phyloP scores from a whole-genome alignment of 306 rosid species.

The Clitoria ternatea region DNA sequence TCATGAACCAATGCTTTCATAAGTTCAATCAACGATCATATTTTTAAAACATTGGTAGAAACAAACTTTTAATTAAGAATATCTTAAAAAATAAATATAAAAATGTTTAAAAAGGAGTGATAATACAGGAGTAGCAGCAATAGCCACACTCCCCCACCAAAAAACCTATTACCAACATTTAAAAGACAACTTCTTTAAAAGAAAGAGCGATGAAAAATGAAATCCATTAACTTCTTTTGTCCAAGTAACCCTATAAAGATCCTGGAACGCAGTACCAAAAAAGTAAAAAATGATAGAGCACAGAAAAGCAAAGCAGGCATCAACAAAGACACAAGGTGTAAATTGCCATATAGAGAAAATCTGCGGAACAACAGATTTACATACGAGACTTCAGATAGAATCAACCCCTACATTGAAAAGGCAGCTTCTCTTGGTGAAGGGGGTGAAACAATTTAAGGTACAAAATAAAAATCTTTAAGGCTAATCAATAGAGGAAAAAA shows the following conservation, averaged over 20 bases:
- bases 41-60: too few relatives aligned
- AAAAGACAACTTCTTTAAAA: too few relatives aligned
- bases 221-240: too few relatives aligned
- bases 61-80: too few relatives aligned
- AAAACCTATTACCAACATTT: too few relatives aligned
- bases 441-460: conserved; percentile 15
- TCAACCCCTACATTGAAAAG: conserved; percentile 9
- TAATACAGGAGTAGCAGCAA: too few relatives aligned
- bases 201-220: too few relatives aligned
- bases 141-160: too few relatives aligned
- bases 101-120: too few relatives aligned
- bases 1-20: too few relatives aligned
- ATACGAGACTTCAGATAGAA: conserved; percentile 14
- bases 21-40: too few relatives aligned
- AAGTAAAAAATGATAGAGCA: background rate
- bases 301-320: background rate
- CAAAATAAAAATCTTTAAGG: conserved; percentile 18
- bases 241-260: background rate
- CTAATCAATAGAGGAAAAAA: conserved; percentile 15
- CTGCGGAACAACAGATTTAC: conserved; percentile 22
- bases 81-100: too few relatives aligned
- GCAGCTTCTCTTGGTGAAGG: background rate
- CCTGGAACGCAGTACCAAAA: background rate
- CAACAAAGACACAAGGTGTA: background rate
- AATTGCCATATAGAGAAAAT: conserved; percentile 1